Base-by-base conservation (phyloP, 352 stramenopile genomes). In the Detonula confervacea region DNA sequence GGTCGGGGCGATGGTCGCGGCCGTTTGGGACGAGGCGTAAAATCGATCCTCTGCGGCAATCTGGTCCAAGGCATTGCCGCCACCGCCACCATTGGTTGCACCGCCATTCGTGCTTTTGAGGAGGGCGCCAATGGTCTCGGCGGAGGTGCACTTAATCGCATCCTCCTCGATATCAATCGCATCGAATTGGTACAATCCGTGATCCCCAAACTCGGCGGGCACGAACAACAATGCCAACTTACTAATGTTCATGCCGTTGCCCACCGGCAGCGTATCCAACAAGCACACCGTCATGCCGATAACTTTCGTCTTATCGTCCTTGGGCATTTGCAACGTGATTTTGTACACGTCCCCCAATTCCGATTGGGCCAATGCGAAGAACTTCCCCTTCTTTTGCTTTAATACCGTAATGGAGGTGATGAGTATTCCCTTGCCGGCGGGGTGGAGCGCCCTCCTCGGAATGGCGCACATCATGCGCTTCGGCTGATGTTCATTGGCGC, bases 291-390 rank as follows among this genome's bases (percentile, higher is more conserved):
- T 83, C 44, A 92, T 83, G 5, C 73, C 73, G 0, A 68, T 55
- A 11, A 90, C 76, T 6, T 63, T 73, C 24, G 95, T 92, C 7
- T 90, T 89, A 30, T 93, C 94, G 8, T 95, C 94, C 2, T 88
- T 85, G 24, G 90, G 93, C 80, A 98, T 93, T 24, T 95, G 90
- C 12, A 98, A 87, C 33, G 95, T 98, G 27, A 99, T 95, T 84
- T 99, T 99, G 93, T 98, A 99, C 29, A 99, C 82, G 89, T 99
- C 98, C 30, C 98, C 98, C 25, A 98, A 86, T 82, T 99, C 98
- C 0, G 95, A 98, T 89, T 99, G 98, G 22, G 98, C 81, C 25
- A 99, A 74, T 47, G 98, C 97, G 89, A 99, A 99, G 74, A 99
- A 99, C 56, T 98, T 92, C 72, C 89, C 87, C 59, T 90, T 90